phyloP scores from a whole-genome alignment of 2,329 filamentous ascomycete genomes.

The Aciculosporium take region DNA sequence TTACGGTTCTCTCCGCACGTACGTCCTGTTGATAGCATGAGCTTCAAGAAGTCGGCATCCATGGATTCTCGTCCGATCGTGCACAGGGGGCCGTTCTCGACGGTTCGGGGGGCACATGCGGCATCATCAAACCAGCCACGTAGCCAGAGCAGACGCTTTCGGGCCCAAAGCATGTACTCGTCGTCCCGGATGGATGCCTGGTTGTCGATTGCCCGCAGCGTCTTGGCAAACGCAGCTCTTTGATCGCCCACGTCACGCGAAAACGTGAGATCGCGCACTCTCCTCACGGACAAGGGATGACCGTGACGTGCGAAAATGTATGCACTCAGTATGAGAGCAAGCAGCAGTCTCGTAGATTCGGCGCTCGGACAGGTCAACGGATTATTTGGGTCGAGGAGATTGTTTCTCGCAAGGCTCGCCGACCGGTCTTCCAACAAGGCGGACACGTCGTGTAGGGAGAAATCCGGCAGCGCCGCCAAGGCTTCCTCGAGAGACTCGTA shows the following conservation, averaged over 20 bases:
- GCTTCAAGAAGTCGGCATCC: slow-evolving; percentile 58
- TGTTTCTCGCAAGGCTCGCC: slow-evolving; percentile 19
- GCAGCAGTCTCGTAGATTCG: slow-evolving; percentile 42
- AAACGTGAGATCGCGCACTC: slow-evolving; percentile 49
- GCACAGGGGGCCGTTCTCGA: slow-evolving; percentile 48
- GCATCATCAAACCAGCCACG: slow-evolving; percentile 50
- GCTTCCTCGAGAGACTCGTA: slow-evolving; percentile 37
- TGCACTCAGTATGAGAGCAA: slow-evolving; percentile 48
- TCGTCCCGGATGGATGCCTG: slow-evolving; percentile 45
- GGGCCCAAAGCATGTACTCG: slow-evolving; percentile 44
- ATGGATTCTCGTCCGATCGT: slow-evolving; percentile 45
- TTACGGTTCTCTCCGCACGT: slow-evolving; percentile 17
- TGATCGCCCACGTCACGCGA: slow-evolving; percentile 52
- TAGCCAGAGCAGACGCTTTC: slow-evolving; percentile 58
- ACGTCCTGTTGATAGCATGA: slow-evolving; percentile 48
- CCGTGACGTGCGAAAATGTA: slow-evolving; percentile 39
- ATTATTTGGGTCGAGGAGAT: slow-evolving; percentile 46
- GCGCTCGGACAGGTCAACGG: slow-evolving; percentile 46
- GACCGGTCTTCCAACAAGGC: slow-evolving; percentile 13
- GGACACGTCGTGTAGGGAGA: slow-evolving; percentile 18
- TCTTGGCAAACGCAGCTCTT: slow-evolving; percentile 39
- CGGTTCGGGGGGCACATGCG: slow-evolving; percentile 16
- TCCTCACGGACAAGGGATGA: slow-evolving; percentile 34
- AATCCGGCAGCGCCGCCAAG: slow-evolving; percentile 27
- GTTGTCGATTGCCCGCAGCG: slow-evolving; percentile 39